phyloP scores from a whole-genome alignment of 176 grass and related monocot species.

The Melocanna baccifera region DNA sequence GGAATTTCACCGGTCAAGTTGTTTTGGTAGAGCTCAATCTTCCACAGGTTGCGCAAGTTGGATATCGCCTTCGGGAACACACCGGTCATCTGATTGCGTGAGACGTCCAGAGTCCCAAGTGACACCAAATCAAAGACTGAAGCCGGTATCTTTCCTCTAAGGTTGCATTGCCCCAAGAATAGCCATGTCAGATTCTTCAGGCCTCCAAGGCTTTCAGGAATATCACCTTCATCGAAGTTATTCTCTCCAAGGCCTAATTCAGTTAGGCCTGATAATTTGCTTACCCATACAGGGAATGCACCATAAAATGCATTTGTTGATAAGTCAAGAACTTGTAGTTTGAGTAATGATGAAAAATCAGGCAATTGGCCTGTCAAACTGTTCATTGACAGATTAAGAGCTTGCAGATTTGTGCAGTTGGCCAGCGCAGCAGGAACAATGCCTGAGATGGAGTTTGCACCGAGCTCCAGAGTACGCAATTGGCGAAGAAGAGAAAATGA shows the following conservation, averaged over 20 bases:
- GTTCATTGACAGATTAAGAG: constrained; percentile 84
- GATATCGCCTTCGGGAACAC: constrained; percentile 64
- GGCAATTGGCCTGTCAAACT: constrained; percentile 62
- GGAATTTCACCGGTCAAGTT: constrained; percentile 93
- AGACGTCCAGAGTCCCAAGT: constrained; percentile 84
- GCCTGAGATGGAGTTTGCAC: constrained; percentile 70
- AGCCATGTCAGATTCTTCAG: constrained; percentile 87
- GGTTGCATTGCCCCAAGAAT: constrained; percentile 83
- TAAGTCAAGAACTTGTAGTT: constrained; percentile 72
- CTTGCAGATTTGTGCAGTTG: constrained; percentile 68
- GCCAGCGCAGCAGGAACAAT: constrained; percentile 50
- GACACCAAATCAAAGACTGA: constrained; percentile 57
- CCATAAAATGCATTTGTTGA: constrained; percentile 78
- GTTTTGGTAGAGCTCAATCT: constrained; percentile 96
- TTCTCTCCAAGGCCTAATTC: constrained; percentile 82
- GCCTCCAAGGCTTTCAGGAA: constrained; percentile 75
- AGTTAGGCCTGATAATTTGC: constrained; percentile 47
- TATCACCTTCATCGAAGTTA: constrained; percentile 49
- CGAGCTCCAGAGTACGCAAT: constrained; percentile 58
- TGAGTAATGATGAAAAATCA: constrained; percentile 64
- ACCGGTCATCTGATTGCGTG: constrained; percentile 80
- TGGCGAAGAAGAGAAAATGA: constrained; percentile 60
- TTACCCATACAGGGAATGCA: constrained; percentile 68
- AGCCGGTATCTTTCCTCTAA: constrained; percentile 68
- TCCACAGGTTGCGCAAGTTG: constrained; percentile 70